These are phyloP conservation scores for Ceratocystis harringtonii DNA, from an alignment of 2,329 filamentous ascomycete genomes.

Conservation along the genomic window DNA sequence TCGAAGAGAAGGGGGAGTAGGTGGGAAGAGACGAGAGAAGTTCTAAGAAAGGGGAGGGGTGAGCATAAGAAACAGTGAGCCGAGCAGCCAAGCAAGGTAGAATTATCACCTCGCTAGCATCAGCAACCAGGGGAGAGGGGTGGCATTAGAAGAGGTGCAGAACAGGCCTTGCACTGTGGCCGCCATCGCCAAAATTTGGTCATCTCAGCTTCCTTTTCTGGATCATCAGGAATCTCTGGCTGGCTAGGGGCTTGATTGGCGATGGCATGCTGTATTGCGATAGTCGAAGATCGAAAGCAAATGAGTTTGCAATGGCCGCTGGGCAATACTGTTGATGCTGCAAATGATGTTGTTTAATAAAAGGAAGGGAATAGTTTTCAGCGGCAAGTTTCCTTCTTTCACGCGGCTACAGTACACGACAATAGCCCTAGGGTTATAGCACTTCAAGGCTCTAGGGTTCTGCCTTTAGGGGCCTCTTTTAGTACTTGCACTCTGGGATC, in stretches of 20 bases:
- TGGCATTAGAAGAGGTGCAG: background rate
- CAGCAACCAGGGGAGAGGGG: background rate
- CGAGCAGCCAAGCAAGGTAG: background rate
- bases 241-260: background rate
- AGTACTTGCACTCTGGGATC: background rate
- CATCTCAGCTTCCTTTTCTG: constrained; percentile 5
- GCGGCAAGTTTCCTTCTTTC: background rate
- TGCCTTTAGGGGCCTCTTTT: background rate
- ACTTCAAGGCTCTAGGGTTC: background rate
- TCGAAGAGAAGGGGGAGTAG: background rate
- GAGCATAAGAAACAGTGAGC: background rate
- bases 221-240: background rate
- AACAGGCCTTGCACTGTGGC: background rate
- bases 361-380: background rate
- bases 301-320: background rate
- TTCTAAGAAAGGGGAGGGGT: background rate
- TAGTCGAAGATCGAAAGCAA: background rate
- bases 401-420: too few relatives aligned
- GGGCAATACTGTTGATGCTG: background rate
- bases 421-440: background rate
- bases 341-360: background rate
- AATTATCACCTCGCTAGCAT: background rate
- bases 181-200: background rate
- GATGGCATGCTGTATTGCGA: background rate
- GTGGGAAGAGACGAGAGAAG: background rate